These are phyloP conservation scores for Cruciata laevipes DNA, from an alignment of 257 asterid genomes.

Conservation along the genomic window DNA sequence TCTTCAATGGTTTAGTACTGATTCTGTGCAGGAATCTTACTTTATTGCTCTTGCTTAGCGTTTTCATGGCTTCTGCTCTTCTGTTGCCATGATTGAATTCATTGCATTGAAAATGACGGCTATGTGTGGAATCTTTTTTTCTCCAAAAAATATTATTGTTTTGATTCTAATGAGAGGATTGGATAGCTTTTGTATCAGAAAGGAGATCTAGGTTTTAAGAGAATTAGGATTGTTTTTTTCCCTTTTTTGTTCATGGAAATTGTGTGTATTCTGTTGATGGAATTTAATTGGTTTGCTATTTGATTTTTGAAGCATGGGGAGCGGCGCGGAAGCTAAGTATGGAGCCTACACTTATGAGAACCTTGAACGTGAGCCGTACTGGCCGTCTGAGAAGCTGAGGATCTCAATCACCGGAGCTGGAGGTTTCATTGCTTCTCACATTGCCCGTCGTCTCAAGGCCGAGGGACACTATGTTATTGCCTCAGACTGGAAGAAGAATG, in stretches of 20 bases:
- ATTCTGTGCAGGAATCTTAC: background rate
- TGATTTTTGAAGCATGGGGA: conserved; percentile 65
- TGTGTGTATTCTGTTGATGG: background rate
- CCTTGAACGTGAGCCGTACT: conserved; percentile 79
- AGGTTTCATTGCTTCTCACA: conserved; percentile 82
- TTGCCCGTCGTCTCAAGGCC: conserved; percentile 70
- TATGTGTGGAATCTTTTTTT: background rate
- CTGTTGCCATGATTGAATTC: background rate
- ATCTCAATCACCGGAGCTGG: conserved; percentile 84
- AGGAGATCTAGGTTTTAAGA: background rate
- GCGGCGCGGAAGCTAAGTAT: conserved; percentile 39
- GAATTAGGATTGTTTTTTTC: background rate
- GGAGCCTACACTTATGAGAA: conserved; percentile 69
- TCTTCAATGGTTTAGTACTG: background rate
- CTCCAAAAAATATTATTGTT: background rate
- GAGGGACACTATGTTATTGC: conserved; percentile 85
- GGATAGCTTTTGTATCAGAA: background rate
- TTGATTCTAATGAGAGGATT: background rate
- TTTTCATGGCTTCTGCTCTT: background rate
- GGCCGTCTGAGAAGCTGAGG: conserved; percentile 70
- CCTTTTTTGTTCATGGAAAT: background rate
- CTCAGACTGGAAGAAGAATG: conserved; percentile 86
- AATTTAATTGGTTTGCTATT: background rate
- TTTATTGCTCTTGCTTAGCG: background rate
- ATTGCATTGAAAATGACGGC: background rate